phyloP scores from a whole-genome alignment of 1,284 basidiomycete genomes.

The Ustanciosporium gigantosporum region DNA sequence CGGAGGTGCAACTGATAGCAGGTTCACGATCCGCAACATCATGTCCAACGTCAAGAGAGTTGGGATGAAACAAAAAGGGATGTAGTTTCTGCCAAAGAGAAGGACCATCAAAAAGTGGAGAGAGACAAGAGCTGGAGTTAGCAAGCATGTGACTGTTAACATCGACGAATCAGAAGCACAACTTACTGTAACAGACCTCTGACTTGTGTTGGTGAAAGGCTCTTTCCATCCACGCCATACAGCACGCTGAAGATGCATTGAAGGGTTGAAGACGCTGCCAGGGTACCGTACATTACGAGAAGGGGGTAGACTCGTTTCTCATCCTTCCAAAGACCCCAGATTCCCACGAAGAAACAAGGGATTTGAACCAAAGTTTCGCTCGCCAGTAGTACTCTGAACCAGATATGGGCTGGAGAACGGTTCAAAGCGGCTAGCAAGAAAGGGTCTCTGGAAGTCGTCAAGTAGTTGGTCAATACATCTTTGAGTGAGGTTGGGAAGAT shows the following conservation, averaged over 20 bases:
- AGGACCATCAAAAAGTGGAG: no score
- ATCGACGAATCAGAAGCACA: no score
- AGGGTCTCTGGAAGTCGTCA: conserved; percentile 32
- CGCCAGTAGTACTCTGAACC: conserved; percentile 36
- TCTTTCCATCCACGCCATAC: conserved; percentile 16
- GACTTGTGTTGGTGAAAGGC: conserved; percentile 6
- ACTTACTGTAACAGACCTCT: conserved; percentile 29
- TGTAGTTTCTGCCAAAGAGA: conserved; percentile 25
- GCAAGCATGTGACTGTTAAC: no score
- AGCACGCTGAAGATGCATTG: conserved; percentile 39
- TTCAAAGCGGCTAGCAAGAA: conserved; percentile 19
- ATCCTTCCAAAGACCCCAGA: conserved; percentile 29
- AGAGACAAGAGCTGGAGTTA: no score
- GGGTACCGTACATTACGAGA: conserved; percentile 34
- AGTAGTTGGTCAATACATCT: conserved; percentile 28
- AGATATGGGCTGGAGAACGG: conserved; percentile 20
- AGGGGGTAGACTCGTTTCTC: conserved; percentile 43
- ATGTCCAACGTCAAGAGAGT: conserved; percentile 25
- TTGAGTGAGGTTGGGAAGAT: conserved; percentile 29
- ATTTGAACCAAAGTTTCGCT: conserved; percentile 42
- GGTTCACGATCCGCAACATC: conserved; percentile 15
- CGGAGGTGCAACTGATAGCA: neutral
- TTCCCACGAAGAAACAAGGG: conserved; percentile 33
- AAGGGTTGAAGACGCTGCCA: conserved; percentile 33
- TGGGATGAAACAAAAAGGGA: conserved; percentile 31